Conservation (phyloP, 2,329 filamentous ascomycete species). For the Paracamarosporium sp. region DNA sequence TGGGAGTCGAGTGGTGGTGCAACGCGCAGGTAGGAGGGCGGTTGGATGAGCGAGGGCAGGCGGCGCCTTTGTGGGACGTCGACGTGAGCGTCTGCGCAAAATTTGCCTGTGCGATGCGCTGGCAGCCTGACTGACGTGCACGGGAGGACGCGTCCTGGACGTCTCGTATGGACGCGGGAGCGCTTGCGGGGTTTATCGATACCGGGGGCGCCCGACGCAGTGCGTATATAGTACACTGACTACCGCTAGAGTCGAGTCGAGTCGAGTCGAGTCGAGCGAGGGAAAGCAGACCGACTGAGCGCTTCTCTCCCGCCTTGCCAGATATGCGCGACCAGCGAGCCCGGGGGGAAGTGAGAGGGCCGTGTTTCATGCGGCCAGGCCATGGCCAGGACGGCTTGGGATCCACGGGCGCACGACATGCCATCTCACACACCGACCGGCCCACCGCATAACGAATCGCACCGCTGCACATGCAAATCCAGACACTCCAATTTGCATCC, state of each 20-base stretch:
- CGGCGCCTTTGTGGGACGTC: slow-evolving; percentile 18
- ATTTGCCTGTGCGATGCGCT: slow-evolving; percentile 21
- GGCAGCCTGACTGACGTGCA: slow-evolving; percentile 21
- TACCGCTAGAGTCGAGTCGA: too few relatives aligned
- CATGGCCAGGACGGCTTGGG: neutral
- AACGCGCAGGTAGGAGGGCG: neutral
- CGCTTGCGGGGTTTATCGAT: slow-evolving; percentile 32
- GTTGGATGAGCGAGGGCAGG: slow-evolving; percentile 5
- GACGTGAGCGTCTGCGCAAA: slow-evolving; percentile 18
- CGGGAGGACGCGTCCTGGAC: slow-evolving; percentile 15
- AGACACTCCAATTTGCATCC: too few relatives aligned
- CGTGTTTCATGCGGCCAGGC: slow-evolving; percentile 18
- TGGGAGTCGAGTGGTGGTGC: neutral
- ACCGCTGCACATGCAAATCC: neutral
- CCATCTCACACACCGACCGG: neutral
- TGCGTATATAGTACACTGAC: too few relatives aligned
- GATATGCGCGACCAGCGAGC: too few relatives aligned
- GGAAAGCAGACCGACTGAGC: too few relatives aligned
- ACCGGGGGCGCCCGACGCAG: too few relatives aligned
- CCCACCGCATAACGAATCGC: neutral
- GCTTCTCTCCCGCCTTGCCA: too few relatives aligned
- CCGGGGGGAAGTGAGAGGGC: slow-evolving; percentile 1
- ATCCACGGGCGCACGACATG: slow-evolving; percentile 4
- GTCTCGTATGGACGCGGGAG: too few relatives aligned
- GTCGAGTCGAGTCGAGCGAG: neutral